Evolutionary conservation across 768 basidiomycete genomes (phyloP).

Genomic region (Podaxis rugospora): DNA sequence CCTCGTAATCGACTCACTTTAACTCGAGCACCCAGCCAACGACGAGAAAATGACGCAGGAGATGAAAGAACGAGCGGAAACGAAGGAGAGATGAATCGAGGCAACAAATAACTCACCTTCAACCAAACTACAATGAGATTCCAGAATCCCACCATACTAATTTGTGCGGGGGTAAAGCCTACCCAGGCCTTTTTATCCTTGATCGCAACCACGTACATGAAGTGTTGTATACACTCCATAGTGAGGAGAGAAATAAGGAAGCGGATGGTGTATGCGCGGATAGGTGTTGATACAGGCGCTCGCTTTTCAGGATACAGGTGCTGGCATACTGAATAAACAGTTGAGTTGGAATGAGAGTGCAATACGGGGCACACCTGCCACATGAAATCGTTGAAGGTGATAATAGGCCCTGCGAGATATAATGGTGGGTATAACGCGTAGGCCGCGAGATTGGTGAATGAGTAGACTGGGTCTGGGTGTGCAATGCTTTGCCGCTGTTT

Average conservation of each 20-base stretch:
- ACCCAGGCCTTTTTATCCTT: slow-evolving; percentile 84
- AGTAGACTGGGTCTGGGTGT: slow-evolving; percentile 59
- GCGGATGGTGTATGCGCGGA: slow-evolving; percentile 59
- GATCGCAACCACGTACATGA: slow-evolving; percentile 96
- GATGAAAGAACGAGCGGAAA: not conserved
- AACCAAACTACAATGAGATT: slow-evolving; percentile 95
- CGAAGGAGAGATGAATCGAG: not conserved
- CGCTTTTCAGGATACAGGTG: slow-evolving; percentile 48
- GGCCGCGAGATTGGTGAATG: slow-evolving; percentile 68
- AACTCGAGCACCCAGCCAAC: not conserved
- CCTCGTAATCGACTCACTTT: not conserved
- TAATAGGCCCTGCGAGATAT: slow-evolving; percentile 94
- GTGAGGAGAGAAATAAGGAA: slow-evolving; percentile 69
- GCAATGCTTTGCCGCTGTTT: slow-evolving; percentile 55
- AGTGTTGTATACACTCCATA: slow-evolving; percentile 91
- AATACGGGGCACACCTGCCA: slow-evolving; percentile 68
- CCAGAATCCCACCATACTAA: slow-evolving; percentile 96
- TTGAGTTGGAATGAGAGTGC: not conserved
- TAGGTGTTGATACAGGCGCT: slow-evolving; percentile 30
- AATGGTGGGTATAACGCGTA: slow-evolving; percentile 92
- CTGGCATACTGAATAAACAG: slow-evolving; percentile 28
- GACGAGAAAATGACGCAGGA: not conserved
- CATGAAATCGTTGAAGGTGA: slow-evolving; percentile 93
- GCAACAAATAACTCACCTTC: slow-evolving; percentile 53
- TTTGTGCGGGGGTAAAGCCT: slow-evolving; percentile 71